Percentiles rank a stretch among this genome's conserved stretches.
phyloP scores from a whole-genome alignment of 305 asterid genomes.

The Ajuga reptans region DNA sequence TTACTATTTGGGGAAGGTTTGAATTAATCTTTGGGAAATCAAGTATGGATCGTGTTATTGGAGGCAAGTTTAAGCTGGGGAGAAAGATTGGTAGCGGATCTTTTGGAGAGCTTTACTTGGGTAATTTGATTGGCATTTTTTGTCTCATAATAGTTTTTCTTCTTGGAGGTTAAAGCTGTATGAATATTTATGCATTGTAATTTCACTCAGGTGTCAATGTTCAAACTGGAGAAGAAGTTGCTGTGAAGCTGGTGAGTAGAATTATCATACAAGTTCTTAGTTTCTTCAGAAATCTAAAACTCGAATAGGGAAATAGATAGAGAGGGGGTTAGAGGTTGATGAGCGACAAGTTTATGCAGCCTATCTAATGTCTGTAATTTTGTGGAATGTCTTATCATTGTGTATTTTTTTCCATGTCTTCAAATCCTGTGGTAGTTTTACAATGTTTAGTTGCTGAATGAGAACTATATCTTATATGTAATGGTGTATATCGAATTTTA shows the following conservation, averaged over 20 bases:
- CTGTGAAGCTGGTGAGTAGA: constrained; percentile 69
- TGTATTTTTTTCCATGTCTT: neutral
- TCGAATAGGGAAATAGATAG: neutral
- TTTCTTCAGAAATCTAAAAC: neutral
- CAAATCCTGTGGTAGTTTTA: neutral
- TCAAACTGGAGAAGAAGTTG: constrained; percentile 92
- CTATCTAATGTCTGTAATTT: constrained; percentile 1
- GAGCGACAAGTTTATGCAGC: constrained; percentile 2
- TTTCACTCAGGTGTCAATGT: constrained; percentile 55
- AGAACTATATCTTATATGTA: neutral
- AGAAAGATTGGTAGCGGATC: constrained; percentile 95
- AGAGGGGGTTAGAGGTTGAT: neutral
- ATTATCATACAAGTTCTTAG: neutral
- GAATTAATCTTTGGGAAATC: constrained; percentile 17
- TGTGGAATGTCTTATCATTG: neutral
- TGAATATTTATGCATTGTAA: constrained; percentile 6
- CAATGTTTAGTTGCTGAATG: constrained; percentile 8
- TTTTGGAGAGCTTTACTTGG: constrained; percentile 89
- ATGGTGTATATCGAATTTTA: neutral
- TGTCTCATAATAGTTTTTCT: neutral
- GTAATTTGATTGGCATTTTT: constrained; percentile 31
- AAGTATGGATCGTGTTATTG: constrained; percentile 74
- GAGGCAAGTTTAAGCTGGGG: constrained; percentile 83
- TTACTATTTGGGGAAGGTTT: constrained; percentile 23
- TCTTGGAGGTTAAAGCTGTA: neutral